A percentile compares a stretch with the other conserved stretches of the same genome.
Conservation (phyloP, 2,329 filamentous ascomycete species). For the Ophiostoma pallidulum region DNA sequence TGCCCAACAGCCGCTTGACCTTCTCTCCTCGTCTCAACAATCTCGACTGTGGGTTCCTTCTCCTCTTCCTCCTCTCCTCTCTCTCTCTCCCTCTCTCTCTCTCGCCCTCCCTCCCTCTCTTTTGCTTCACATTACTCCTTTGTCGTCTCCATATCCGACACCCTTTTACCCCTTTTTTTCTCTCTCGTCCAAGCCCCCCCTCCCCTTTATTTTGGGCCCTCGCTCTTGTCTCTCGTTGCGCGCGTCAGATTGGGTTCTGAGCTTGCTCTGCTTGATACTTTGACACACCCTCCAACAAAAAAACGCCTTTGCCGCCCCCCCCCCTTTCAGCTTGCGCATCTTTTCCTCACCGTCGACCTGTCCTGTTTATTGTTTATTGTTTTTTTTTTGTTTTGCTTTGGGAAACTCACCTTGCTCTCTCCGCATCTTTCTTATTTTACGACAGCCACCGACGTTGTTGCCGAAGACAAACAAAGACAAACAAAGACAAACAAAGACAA, state of each 20-base stretch:
- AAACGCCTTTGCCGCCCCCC: neutral
- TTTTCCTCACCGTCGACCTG: neutral
- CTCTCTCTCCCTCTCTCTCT: neutral
- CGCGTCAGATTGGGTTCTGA: neutral
- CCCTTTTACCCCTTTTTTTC: neutral
- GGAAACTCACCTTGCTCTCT: neutral
- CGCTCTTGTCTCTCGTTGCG: neutral
- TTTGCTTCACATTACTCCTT: neutral
- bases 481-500: too few species aligned
- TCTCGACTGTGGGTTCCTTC: neutral
- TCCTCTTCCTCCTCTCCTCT: neutral
- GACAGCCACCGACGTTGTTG: too few species aligned
- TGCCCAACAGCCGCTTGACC: conserved; percentile 9
- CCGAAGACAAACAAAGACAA: too few species aligned
- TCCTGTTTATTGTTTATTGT: too few species aligned
- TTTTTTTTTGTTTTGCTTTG: neutral
- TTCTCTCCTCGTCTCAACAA: neutral
- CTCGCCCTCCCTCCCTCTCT: neutral
- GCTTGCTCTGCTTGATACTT: neutral
- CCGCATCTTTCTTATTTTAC: too few species aligned
- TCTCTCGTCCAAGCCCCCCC: too few species aligned
- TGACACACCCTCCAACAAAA: too few species aligned
- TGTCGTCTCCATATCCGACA: too few species aligned
- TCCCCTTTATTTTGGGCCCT: neutral
- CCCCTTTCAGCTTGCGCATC: neutral